Percentiles rank a stretch among this genome's conserved stretches.
Evolutionary conservation across 495 filamentous ascomycete species (phyloP).

Genomic region (Penicillium lagena): DNA sequence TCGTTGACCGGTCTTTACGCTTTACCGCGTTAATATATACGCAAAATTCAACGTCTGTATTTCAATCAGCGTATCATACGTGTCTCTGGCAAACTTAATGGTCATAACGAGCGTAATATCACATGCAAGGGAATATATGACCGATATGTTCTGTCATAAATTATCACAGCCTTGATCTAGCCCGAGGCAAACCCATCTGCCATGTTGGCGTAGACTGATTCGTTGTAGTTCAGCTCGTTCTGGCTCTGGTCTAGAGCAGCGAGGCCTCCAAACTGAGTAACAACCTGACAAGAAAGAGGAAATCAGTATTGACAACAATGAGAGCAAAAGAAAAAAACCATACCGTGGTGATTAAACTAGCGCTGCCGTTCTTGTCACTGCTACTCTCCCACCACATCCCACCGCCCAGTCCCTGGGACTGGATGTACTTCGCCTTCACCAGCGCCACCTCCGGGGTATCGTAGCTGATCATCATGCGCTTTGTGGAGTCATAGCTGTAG

Average conservation of each 20-base stretch:
- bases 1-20: too few relatives aligned
- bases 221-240: constrained; percentile 28
- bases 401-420: constrained; percentile 59
- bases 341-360: constrained; percentile 57
- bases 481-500: constrained; percentile 59
- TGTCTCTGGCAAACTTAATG: too few relatives aligned
- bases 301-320: neutral
- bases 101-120: too few relatives aligned
- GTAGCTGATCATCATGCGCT: constrained; percentile 65
- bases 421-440: constrained; percentile 62
- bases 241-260: constrained; percentile 16
- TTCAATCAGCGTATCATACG: too few relatives aligned
- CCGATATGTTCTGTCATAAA: too few relatives aligned
- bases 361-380: constrained; percentile 53
- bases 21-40: too few relatives aligned
- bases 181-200: constrained; percentile 15
- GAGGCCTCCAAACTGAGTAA: constrained; percentile 20
- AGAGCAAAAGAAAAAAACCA: constrained; percentile 5
- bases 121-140: too few relatives aligned
- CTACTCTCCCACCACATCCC: constrained; percentile 91
- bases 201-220: constrained; percentile 27
- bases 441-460: constrained; percentile 57
- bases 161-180: neutral
- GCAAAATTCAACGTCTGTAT: too few relatives aligned
- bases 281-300: constrained; percentile 12